phyloP scores from a whole-genome alignment of 2,329 filamentous ascomycete species.

The Penicillium griseofulvum region DNA sequence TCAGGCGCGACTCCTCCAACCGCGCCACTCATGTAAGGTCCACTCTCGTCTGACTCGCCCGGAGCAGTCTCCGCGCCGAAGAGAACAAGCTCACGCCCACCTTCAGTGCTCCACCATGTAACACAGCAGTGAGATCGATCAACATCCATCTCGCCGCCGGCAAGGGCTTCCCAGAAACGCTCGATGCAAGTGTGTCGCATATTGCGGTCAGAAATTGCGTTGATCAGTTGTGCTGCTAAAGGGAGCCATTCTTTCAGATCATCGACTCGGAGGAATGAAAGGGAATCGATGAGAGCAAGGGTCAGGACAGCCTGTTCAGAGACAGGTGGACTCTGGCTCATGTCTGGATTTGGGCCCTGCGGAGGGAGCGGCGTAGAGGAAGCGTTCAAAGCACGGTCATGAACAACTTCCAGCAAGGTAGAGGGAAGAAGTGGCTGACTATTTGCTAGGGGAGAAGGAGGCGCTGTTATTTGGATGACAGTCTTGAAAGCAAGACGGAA shows the following conservation, averaged over 20 bases:
- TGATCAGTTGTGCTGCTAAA: constrained; percentile 65
- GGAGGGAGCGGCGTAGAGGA: constrained; percentile 50
- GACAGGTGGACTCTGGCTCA: constrained; percentile 32
- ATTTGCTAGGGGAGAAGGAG: constrained; percentile 71
- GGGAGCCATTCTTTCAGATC: constrained; percentile 79
- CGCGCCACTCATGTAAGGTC: constrained; percentile 57
- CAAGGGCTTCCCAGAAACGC: constrained; percentile 76
- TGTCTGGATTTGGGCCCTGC: constrained; percentile 35
- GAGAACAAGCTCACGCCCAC: constrained; percentile 57
- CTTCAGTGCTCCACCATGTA: constrained; percentile 76
- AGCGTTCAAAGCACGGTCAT: constrained; percentile 60
- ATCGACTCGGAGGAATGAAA: constrained; percentile 68
- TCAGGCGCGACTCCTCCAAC: constrained; percentile 39
- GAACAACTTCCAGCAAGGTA: constrained; percentile 73
- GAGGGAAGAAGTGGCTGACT: constrained; percentile 76
- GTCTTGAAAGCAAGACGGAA: constrained; percentile 88
- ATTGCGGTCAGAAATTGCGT: constrained; percentile 58
- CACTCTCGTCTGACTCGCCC: constrained; percentile 26
- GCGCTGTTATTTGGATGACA: constrained; percentile 75
- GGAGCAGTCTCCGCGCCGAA: constrained; percentile 38
- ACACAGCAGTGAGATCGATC: constrained; percentile 76
- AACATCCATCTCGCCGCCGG: constrained; percentile 82
- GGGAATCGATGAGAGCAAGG: constrained; percentile 73
- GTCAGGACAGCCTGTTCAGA: constrained; percentile 78
- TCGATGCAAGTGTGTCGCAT: constrained; percentile 66